These are phyloP conservation scores for Perkinsus marinus DNA, from an alignment of 169 alveolate species.

Conservation along the genomic window DNA sequence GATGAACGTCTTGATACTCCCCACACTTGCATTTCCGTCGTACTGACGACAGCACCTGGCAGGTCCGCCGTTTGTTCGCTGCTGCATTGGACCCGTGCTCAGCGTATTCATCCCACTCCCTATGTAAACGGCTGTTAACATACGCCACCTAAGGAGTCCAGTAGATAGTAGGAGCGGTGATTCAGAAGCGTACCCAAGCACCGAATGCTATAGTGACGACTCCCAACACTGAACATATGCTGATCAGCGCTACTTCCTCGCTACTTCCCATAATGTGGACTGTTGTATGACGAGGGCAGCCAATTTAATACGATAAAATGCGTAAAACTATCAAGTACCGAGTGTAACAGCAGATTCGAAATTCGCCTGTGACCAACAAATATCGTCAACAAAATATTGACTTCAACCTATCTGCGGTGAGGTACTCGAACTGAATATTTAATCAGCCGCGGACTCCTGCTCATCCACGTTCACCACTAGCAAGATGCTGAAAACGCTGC, in stretches of 20 bases:
- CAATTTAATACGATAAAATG: too few relatives aligned
- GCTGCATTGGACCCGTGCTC: background rate
- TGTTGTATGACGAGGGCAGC: background rate
- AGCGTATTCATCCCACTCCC: background rate
- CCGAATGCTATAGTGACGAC: background rate
- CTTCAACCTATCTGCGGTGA: too few relatives aligned
- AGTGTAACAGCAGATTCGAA: too few relatives aligned
- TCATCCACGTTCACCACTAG: too few relatives aligned
- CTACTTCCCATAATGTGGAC: too few relatives aligned
- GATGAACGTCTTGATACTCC: background rate
- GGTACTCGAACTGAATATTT: too few relatives aligned
- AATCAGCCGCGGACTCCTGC: too few relatives aligned
- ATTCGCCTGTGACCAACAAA: too few relatives aligned
- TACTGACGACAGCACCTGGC: background rate
- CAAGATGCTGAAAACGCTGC: too few relatives aligned
- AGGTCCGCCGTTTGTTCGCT: background rate
- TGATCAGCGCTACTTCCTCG: background rate
- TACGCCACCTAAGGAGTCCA: background rate
- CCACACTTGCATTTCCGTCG: background rate
- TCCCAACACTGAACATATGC: background rate
- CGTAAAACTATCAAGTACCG: too few relatives aligned
- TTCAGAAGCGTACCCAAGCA: background rate
- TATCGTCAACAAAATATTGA: too few relatives aligned
- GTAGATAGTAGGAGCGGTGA: background rate
- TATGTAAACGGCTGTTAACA: background rate